Base-by-base conservation (phyloP, 768 basidiomycete species). In the Holtermannia corniformis region DNA sequence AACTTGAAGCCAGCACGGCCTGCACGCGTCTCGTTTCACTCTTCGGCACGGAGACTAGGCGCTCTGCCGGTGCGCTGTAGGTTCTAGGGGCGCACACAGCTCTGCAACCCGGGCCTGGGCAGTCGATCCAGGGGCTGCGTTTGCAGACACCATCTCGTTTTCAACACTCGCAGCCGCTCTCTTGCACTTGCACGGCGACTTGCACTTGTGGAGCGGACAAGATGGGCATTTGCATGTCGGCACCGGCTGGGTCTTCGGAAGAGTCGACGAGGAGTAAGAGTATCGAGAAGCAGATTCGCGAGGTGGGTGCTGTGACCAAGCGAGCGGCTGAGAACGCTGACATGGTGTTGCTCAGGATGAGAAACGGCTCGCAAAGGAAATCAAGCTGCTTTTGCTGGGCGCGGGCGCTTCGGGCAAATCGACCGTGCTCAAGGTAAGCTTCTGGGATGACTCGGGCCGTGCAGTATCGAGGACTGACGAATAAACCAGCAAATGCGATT, bases 351-450 rank as follows among this genome's bases (percentile, higher is more conserved):
- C 55, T 12, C 61, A 90, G 87, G 83, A 86, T 42, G 88, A 83
- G 74, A 79, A 78, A 28, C 83, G 79, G 73, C 56, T 89, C 76
- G 77, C 81, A 32, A 64, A 62, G 43, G 67, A 71, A 42, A 63
- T 73, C 51, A 74, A 91, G 85, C 83, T 95, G 14, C 77, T 96
- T 47, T 78, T 96, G 22, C 78, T 96, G 37, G 91, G 91, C 41
- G 91, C 91, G 41, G 91, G 91, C 24, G 91, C 93, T 68, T 87
- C 85, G 26, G 91, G 91, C 21, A 96, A 95, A 73, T 87, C 86
- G 4, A 95, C 91, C 7, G 79, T 95, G 64, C 78, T 91, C 71
- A 91, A 90, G 78, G 85, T 84, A 56, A 42, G 68, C 27, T 46
- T 54, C 24, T 19, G 16, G 23, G 32, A 46, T 47, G 32, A 43